phyloP scores from a whole-genome alignment of 164 flowering plant species.

The Macadamia tetraphylla region DNA sequence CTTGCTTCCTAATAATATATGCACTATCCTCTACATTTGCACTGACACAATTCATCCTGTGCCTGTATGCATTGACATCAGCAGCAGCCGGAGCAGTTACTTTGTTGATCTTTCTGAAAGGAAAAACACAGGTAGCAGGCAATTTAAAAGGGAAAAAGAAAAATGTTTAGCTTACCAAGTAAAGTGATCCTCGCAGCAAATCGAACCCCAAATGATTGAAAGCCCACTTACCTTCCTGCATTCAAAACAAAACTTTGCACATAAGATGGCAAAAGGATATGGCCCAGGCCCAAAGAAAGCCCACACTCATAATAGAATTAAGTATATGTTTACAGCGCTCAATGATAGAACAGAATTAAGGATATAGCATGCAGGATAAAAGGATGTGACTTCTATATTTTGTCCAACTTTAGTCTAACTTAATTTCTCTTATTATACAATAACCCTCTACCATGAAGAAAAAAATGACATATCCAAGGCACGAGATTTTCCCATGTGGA shows the following conservation, averaged over 20 bases:
- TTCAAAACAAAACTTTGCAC: background rate
- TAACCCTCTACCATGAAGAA: no score
- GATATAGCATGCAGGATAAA: no score
- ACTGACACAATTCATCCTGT: conserved; percentile 74
- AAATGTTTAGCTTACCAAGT: conserved; percentile 39
- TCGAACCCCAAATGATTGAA: conserved; percentile 64
- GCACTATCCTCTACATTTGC: conserved; percentile 73
- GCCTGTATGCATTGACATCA: conserved; percentile 42
- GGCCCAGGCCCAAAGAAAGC: background rate
- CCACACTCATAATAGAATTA: background rate
- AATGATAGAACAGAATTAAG: no score
- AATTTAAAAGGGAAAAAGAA: background rate
- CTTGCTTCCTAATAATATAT: conserved; percentile 34
- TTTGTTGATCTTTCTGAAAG: background rate
- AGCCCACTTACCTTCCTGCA: conserved; percentile 77
- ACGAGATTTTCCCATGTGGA: no score
- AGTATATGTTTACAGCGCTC: no score
- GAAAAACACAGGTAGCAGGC: background rate
- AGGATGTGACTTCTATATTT: no score
- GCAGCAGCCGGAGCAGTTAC: background rate
- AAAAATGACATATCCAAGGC: no score
- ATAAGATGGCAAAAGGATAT: background rate
- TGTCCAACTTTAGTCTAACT: no score
- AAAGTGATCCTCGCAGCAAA: conserved; percentile 93
- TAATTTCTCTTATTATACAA: no score